A percentile compares a stretch with the other conserved stretches of the same genome.
Conservation (phyloP, 2,329 filamentous ascomycete genomes). For the Lachnellula hyalina region DNA sequence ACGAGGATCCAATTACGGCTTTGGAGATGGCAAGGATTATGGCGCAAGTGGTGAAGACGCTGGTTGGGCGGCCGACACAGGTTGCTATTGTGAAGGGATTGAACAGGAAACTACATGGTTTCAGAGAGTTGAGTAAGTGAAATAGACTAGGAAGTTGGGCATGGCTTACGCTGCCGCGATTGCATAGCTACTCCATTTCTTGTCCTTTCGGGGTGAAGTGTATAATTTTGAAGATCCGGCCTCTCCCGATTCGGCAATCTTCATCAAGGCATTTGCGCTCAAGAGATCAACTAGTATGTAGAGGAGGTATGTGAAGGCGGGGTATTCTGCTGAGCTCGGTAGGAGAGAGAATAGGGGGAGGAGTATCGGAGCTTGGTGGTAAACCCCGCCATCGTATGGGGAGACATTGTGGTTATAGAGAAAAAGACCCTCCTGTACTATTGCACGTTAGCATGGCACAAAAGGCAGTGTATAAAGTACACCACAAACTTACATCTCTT, state of each 20-base stretch:
- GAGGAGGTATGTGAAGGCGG: conserved; percentile 71
- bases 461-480: neutral
- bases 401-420: conserved; percentile 95
- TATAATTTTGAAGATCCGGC: conserved; percentile 69
- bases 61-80: conserved; percentile 84
- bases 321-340: conserved; percentile 60
- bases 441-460: conserved; percentile 8
- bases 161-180: conserved; percentile 69
- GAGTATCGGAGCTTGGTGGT: conserved; percentile 77
- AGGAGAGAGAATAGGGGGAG: conserved; percentile 88
- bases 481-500: conserved; percentile 68
- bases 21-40: conserved; percentile 79
- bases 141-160: no score
- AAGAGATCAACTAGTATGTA: conserved; percentile 78
- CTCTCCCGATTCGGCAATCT: conserved; percentile 77
- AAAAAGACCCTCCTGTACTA: conserved; percentile 94
- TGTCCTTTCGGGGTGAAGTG: conserved; percentile 69
- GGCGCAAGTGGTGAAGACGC: conserved; percentile 81
- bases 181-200: conserved; percentile 67
- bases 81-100: conserved; percentile 92
- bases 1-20: conserved; percentile 66
- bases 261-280: conserved; percentile 71
- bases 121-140: no score
- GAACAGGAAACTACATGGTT: conserved; percentile 67
- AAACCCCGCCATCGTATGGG: conserved; percentile 90